These are phyloP conservation scores for Chrysanthemum seticuspe DNA, from an alignment of 129 eudicot species.

Conservation along the genomic window DNA sequence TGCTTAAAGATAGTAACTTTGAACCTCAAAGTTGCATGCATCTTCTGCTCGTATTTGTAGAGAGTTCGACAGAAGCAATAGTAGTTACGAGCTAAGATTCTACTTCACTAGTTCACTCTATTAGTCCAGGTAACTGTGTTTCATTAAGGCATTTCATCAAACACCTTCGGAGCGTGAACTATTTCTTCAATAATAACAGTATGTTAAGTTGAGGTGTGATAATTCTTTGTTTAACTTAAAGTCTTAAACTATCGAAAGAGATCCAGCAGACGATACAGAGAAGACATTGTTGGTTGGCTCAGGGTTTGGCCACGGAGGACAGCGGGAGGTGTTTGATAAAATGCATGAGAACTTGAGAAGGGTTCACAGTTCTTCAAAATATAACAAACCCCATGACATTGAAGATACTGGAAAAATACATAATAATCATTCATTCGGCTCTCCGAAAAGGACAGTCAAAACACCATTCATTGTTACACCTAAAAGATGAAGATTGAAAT, in stretches of 20 bases:
- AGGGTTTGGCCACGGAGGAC: not conserved
- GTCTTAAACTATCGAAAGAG: not conserved
- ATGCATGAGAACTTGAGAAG: not conserved
- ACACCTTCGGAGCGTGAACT: not conserved
- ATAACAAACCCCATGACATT: too few relatives aligned
- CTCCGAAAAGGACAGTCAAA: too few relatives aligned
- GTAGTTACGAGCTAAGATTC: not conserved
- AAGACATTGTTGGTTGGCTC: constrained; percentile 10
- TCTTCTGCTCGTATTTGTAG: constrained; percentile 4
- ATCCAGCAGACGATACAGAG: not conserved
- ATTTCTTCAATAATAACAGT: not conserved
- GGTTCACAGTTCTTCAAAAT: too few relatives aligned
- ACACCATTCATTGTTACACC: too few relatives aligned
- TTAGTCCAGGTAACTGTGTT: constrained; percentile 22
- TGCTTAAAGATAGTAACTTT: constrained; percentile 17
- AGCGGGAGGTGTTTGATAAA: constrained; percentile 22
- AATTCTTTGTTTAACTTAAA: constrained; percentile 5
- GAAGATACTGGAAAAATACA: too few relatives aligned
- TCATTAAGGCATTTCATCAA: constrained; percentile 37
- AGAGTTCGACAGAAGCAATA: not conserved
- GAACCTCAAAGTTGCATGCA: constrained; percentile 21
- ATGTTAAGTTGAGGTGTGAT: not conserved
- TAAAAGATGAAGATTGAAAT: too few relatives aligned
- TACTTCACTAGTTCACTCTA: too few relatives aligned
- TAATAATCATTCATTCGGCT: too few relatives aligned